A percentile compares a stretch with the other conserved stretches of the same genome.
Evolutionary conservation across 306 rosid species (phyloP).

Genomic region (Fagus sylvatica): DNA sequence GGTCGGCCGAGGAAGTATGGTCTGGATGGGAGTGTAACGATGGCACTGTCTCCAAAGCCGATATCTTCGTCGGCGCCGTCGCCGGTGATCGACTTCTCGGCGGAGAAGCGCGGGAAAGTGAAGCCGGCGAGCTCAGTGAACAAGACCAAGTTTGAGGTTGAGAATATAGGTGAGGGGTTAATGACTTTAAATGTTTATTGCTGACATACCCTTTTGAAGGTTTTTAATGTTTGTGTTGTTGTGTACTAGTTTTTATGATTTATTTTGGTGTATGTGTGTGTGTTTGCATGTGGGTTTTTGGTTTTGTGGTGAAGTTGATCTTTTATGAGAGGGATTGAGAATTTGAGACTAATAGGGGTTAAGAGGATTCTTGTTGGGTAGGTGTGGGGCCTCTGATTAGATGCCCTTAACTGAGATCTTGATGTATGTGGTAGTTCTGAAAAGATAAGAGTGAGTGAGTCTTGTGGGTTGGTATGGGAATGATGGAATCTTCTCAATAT

Average conservation of each 20-base stretch:
- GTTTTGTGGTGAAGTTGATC: conserved; percentile 16
- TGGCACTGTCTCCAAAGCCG: conserved; percentile 89
- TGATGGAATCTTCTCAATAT: conserved; percentile 63
- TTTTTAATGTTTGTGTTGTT: background rate
- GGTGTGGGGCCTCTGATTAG: conserved; percentile 80
- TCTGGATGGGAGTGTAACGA: conserved; percentile 70
- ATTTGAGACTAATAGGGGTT: conserved; percentile 18
- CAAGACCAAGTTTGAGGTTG: conserved; percentile 73
- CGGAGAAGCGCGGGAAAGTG: conserved; percentile 80
- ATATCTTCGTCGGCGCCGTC: conserved; percentile 88
- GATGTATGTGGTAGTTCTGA: conserved; percentile 47
- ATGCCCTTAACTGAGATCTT: conserved; percentile 50
- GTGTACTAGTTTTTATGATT: background rate
- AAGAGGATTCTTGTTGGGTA: conserved; percentile 43
- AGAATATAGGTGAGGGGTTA: conserved; percentile 66
- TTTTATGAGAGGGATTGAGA: conserved; percentile 22
- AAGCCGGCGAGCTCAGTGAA: conserved; percentile 74
- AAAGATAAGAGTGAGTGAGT: conserved; percentile 41
- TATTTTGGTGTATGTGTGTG: background rate
- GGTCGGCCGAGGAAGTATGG: conserved; percentile 97
- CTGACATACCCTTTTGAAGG: background rate
- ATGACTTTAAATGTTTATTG: background rate
- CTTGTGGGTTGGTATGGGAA: conserved; percentile 53
- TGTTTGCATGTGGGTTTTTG: conserved; percentile 24
- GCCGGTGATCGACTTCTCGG: conserved; percentile 92